A percentile compares a stretch with the other conserved stretches of the same genome.
These are phyloP conservation scores for Aspergillus floridensis DNA, from an alignment of 2,329 filamentous ascomycete species.

Conservation along the genomic window DNA sequence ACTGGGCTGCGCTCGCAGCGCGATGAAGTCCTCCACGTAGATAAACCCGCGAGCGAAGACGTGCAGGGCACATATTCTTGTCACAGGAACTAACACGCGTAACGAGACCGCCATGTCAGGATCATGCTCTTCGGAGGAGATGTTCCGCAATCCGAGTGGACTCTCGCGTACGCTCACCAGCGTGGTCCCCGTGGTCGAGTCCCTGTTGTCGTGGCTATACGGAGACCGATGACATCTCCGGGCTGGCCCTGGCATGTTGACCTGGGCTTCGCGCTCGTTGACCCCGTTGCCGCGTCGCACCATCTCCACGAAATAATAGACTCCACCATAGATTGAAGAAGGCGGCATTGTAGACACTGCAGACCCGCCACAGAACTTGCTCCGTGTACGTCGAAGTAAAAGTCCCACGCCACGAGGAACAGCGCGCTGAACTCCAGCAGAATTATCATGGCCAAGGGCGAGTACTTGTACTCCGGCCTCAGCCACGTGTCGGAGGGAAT, in stretches of 20 bases:
- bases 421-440: slow-evolving; percentile 2
- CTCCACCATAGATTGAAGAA: slow-evolving; percentile 8
- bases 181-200: no score
- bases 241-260: no score
- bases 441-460: neutral
- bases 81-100: neutral
- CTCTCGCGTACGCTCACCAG: no score
- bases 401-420: slow-evolving; percentile 5
- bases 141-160: neutral
- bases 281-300: neutral
- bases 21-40: slow-evolving; percentile 9
- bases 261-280: neutral
- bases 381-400: slow-evolving; percentile 3
- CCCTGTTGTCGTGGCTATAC: no score
- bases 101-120: slow-evolving; percentile 1
- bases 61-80: slow-evolving; percentile 5
- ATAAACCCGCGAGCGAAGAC: slow-evolving; percentile 7
- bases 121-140: neutral
- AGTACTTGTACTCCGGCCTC: slow-evolving; percentile 2
- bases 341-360: slow-evolving; percentile 6
- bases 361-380: neutral
- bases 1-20: slow-evolving; percentile 3
- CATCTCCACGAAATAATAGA: slow-evolving; percentile 5
- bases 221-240: no score
- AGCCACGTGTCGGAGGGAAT: slow-evolving; percentile 12